Percentiles rank a stretch among this genome's conserved stretches.
phyloP scores from a whole-genome alignment of 2,329 filamentous ascomycete species.

The Nemania abortiva region DNA sequence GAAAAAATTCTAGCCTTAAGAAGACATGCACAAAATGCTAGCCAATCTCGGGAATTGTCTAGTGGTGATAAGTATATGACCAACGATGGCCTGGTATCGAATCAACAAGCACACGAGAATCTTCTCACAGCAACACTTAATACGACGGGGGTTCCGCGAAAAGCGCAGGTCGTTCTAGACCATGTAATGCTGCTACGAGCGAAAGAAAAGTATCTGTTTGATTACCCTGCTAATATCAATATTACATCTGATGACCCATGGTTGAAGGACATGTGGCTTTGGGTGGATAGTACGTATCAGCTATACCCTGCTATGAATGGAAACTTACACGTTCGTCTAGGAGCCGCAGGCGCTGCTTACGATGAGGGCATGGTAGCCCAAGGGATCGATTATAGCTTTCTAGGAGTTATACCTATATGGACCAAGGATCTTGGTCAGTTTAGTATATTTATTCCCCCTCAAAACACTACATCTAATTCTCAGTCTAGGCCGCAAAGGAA shows the following conservation, averaged over 20 bases:
- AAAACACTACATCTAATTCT: slow-evolving; percentile 35
- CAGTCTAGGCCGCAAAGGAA: slow-evolving; percentile 60
- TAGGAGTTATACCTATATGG: slow-evolving; percentile 81
- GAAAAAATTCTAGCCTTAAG: slow-evolving; percentile 64
- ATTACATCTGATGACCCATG: slow-evolving; percentile 79
- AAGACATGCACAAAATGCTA: slow-evolving; percentile 49
- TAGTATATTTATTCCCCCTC: slow-evolving; percentile 33
- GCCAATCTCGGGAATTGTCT: slow-evolving; percentile 32
- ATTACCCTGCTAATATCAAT: slow-evolving; percentile 73
- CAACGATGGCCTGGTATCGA: slow-evolving; percentile 56
- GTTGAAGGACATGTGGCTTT: slow-evolving; percentile 83
- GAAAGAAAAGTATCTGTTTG: slow-evolving; percentile 72
- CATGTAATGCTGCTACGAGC: slow-evolving; percentile 71
- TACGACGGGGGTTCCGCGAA: slow-evolving; percentile 61
- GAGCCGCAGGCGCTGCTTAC: slow-evolving; percentile 72
- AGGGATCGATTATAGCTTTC: slow-evolving; percentile 78
- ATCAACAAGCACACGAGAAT: slow-evolving; percentile 69
- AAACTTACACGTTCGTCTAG: slow-evolving; percentile 52
- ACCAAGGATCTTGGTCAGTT: slow-evolving; percentile 72
- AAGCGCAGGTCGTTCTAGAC: slow-evolving; percentile 66
- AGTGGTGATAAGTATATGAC: slow-evolving; percentile 36
- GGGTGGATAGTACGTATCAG: slow-evolving; percentile 70
- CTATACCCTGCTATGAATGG: background rate
- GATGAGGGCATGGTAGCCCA: slow-evolving; percentile 78
- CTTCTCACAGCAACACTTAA: slow-evolving; percentile 61